These are phyloP conservation scores for Escovopsis sp. DNA, from an alignment of 2,329 filamentous ascomycete genomes.

Conservation along the genomic window DNA sequence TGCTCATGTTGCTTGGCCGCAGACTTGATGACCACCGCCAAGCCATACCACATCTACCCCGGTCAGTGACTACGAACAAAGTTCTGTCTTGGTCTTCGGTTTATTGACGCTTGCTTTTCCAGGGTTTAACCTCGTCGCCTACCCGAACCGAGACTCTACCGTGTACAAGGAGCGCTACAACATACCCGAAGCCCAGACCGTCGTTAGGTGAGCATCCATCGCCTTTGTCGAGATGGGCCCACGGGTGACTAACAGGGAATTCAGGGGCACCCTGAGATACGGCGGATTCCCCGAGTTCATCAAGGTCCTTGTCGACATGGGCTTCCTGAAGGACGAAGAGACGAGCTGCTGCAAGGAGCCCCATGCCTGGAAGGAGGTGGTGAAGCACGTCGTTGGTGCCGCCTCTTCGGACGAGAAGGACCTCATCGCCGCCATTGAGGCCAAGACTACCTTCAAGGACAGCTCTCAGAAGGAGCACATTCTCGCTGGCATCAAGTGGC, in stretches of 20 bases:
- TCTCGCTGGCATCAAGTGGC: slow-evolving; percentile 56
- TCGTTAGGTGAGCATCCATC: slow-evolving; percentile 29
- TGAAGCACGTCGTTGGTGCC: slow-evolving; percentile 59
- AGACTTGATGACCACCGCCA: slow-evolving; percentile 68
- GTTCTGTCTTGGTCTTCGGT: no score
- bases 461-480: slow-evolving; percentile 56
- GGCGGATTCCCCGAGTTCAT: slow-evolving; percentile 83
- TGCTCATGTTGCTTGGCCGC: no score
- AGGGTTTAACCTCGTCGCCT: slow-evolving; percentile 52
- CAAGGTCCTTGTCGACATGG: slow-evolving; percentile 71
- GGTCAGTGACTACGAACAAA: slow-evolving; percentile 41
- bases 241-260: no score
- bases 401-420: slow-evolving; percentile 50
- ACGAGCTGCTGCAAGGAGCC: slow-evolving; percentile 49
- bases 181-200: slow-evolving; percentile 87
- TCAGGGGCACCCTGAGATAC: slow-evolving; percentile 65
- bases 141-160: slow-evolving; percentile 84
- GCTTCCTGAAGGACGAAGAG: slow-evolving; percentile 63
- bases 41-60: slow-evolving; percentile 76
- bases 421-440: slow-evolving; percentile 55
- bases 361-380: slow-evolving; percentile 72
- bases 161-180: slow-evolving; percentile 76
- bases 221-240: no score
- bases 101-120: no score
- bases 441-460: slow-evolving; percentile 57